Evolutionary conservation across 2,329 filamentous ascomycete genomes (phyloP), one percentile per base, ranked within the genome.

Genomic region (Colletotrichum costaricense): DNA sequence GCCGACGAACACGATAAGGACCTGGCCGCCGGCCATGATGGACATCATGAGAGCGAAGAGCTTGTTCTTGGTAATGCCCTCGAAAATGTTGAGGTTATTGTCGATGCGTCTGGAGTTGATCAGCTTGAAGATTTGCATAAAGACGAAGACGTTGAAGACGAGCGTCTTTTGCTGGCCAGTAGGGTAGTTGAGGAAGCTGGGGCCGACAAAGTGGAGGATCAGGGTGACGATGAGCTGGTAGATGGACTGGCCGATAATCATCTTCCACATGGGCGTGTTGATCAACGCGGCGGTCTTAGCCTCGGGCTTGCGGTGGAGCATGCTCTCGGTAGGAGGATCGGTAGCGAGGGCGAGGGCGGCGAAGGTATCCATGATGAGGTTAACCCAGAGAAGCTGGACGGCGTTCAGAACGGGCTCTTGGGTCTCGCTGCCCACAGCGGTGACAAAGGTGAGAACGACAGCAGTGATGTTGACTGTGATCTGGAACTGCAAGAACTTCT

Each of bases 311-410:
- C 93, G 89, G 74, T 93, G 84, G n/a, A 94, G 85, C 69, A 94
- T 91, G 75, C 88, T 90, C 74, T 88, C 87, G 1, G 90, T 92
- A 0, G 93, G 93, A n/a, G 92, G 91, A 81, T 94, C 93, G 2
- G 92, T 94, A 4, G 92, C 92, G 58, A 94, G 87, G 28, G 93
- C 93, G n/a, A 95, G 86, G 28, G 93, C 93, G 35, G 93, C 93
- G 79, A 95, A 94, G 0, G 93, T 95, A 79, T 95, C 93, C 93
- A 95, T 95, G 81, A 95, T 95, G 73, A 95, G 86, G 76, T 95
- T 95, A 76, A 95, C 93, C 93, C 93, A 95, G 24, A 95, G 88
- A 70, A 95, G 87, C 81, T 95, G 93, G 19, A 95, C 93, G n/a
- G 93, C 93, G 26, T 88, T 94, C 60, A 95, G 84, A 5, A 95